Evolutionary conservation across 345 rosid genomes (phyloP).

Genomic region (Laguncularia racemosa): DNA sequence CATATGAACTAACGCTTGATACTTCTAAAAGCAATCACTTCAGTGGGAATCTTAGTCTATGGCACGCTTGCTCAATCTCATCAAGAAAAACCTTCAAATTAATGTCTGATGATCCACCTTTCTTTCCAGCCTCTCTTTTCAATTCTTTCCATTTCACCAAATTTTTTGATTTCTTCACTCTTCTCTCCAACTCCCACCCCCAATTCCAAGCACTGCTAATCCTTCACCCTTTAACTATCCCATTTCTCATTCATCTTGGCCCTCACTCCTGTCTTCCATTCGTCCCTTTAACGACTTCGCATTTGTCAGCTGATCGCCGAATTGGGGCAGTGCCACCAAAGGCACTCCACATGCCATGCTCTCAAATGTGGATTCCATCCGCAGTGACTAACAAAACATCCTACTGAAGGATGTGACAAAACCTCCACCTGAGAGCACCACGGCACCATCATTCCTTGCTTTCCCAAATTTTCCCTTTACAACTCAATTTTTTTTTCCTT

Average conservation of each 20-base stretch:
- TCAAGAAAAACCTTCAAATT: slow-evolving; percentile 20
- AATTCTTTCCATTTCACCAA: slow-evolving; percentile 23
- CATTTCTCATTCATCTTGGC: slow-evolving; percentile 4
- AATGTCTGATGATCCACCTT: slow-evolving; percentile 19
- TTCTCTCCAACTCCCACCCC: slow-evolving; percentile 24
- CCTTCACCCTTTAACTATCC: slow-evolving; percentile 20
- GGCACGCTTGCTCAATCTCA: background rate
- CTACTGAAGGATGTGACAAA: slow-evolving; percentile 24
- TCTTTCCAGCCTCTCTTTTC: slow-evolving; percentile 18
- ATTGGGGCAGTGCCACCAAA: slow-evolving; percentile 28
- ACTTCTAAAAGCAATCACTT: no score
- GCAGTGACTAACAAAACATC: slow-evolving; percentile 41
- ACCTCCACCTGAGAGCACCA: slow-evolving; percentile 47
- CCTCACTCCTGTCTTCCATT: slow-evolving; percentile 26
- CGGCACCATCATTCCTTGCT: slow-evolving; percentile 24
- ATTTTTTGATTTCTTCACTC: slow-evolving; percentile 21
- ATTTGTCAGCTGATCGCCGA: slow-evolving; percentile 28
- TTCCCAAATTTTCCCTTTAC: slow-evolving; percentile 9
- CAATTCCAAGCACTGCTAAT: slow-evolving; percentile 23
- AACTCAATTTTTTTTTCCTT: slow-evolving; percentile 4
- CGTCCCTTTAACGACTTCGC: slow-evolving; percentile 29
- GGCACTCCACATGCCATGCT: slow-evolving; percentile 31
- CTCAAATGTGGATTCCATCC: slow-evolving; percentile 38
- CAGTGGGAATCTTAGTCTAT: background rate
- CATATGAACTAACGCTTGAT: no score